These are phyloP conservation scores for Pythium volutum DNA, from an alignment of 352 stramenopile genomes.

Conservation along the genomic window DNA sequence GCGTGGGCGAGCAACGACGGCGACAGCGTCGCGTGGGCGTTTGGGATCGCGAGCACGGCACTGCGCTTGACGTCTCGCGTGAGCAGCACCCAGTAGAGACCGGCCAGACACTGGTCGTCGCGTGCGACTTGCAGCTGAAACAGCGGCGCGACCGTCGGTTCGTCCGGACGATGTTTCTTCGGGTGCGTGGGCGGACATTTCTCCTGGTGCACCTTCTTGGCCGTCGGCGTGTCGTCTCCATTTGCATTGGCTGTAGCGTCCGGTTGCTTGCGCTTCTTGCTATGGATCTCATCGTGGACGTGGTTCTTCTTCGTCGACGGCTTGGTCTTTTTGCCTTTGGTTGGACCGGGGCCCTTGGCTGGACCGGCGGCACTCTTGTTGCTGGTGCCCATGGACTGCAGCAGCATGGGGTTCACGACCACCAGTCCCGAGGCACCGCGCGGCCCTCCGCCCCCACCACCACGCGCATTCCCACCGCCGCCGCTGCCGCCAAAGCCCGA, in stretches of 20 bases:
- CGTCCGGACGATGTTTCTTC: conserved; percentile 6
- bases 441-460: neutral
- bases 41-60: conserved; percentile 52
- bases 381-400: conserved; percentile 27
- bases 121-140: conserved; percentile 16
- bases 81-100: conserved; percentile 60
- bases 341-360: neutral
- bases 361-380: conserved; percentile 10
- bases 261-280: conserved; percentile 20
- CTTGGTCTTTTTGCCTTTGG: conserved; percentile 13
- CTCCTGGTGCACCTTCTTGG: conserved; percentile 1
- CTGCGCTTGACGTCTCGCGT: conserved; percentile 35
- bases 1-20: conserved; percentile 38
- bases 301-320: neutral
- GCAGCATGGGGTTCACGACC: conserved; percentile 43
- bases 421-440: conserved; percentile 28
- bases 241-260: neutral
- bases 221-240: neutral
- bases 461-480: conserved; percentile 5
- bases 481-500: conserved; percentile 17
- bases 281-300: neutral
- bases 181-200: conserved; percentile 1
- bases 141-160: neutral
- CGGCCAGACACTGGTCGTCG: conserved; percentile 39
- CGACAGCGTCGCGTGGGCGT: conserved; percentile 21